Conservation (phyloP, 2,329 filamentous ascomycete genomes). For the Phialophora expanda region DNA sequence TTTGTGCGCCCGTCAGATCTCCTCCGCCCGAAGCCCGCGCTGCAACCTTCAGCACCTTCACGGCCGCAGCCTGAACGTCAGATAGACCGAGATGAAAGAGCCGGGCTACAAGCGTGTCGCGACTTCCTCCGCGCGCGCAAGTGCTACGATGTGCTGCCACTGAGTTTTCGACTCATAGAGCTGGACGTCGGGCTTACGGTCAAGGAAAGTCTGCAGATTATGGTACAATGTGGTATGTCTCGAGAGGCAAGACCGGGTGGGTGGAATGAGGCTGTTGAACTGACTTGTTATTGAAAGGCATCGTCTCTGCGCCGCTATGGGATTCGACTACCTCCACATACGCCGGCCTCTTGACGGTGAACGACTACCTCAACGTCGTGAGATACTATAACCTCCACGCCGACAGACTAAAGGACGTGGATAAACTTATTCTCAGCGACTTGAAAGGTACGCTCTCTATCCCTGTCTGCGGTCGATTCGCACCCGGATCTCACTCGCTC, state of each 20-base stretch:
- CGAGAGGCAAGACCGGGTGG: neutral
- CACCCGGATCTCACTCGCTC: neutral
- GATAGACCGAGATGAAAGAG: conserved; percentile 56
- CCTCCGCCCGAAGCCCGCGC: conserved; percentile 49
- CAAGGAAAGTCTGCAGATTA: conserved; percentile 93
- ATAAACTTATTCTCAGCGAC: conserved; percentile 90
- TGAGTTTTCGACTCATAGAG: conserved; percentile 93
- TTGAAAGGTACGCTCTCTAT: conserved; percentile 70
- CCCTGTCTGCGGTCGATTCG: neutral
- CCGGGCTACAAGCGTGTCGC: conserved; percentile 74
- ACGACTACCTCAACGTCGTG: conserved; percentile 97
- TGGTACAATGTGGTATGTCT: conserved; percentile 87
- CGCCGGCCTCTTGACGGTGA: conserved; percentile 90
- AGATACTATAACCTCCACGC: conserved; percentile 99
- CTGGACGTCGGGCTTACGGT: conserved; percentile 94
- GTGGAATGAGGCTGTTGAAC: neutral
- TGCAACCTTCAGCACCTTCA: conserved; percentile 53
- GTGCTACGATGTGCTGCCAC: conserved; percentile 94
- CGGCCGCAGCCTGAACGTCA: conserved; percentile 51
- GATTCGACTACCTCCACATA: conserved; percentile 92
- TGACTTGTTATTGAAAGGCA: conserved; percentile 62
- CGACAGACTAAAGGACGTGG: conserved; percentile 84
- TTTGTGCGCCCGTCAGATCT: conserved; percentile 58
- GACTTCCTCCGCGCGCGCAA: conserved; percentile 95
- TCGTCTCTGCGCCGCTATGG: conserved; percentile 97